A percentile compares a stretch with the other conserved stretches of the same genome.
Evolutionary conservation across 1,139 yeast genomes (phyloP).

Genomic region (Lodderomyces metapsilosis): DNA sequence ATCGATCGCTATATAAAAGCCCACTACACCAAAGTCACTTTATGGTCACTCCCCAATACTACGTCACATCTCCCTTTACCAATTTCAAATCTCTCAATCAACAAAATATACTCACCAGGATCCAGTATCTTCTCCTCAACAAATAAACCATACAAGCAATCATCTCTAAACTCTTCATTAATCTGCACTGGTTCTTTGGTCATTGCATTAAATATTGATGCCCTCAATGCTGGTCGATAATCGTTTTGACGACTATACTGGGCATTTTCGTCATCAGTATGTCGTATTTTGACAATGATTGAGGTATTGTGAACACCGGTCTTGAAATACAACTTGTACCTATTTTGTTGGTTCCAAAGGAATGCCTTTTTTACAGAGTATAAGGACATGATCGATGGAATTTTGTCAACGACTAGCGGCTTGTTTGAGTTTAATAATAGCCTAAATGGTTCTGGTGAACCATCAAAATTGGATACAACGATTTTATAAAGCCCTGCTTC

Average conservation of each 20-base stretch:
- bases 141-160: slow-evolving; percentile 41
- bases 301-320: slow-evolving; percentile 20
- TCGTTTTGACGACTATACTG: slow-evolving; percentile 23
- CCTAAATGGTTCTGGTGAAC: slow-evolving; percentile 12
- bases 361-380: slow-evolving; percentile 24
- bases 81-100: slow-evolving; percentile 49
- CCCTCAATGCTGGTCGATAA: slow-evolving; percentile 44
- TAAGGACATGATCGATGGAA: slow-evolving; percentile 34
- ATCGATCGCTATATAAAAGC: no score
- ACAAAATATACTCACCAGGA: slow-evolving; percentile 35
- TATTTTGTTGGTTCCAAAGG: slow-evolving; percentile 39
- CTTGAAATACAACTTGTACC: slow-evolving; percentile 32
- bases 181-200: slow-evolving; percentile 28
- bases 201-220: slow-evolving; percentile 37
- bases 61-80: slow-evolving; percentile 42
- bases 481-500: slow-evolving; percentile 38
- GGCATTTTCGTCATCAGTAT: slow-evolving; percentile 16
- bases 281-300: slow-evolving; percentile 27
- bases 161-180: slow-evolving; percentile 42
- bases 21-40: slow-evolving; percentile 5
- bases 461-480: slow-evolving; percentile 32
- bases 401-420: slow-evolving; percentile 15
- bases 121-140: slow-evolving; percentile 28
- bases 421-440: slow-evolving; percentile 16
- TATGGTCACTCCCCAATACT: slow-evolving; percentile 33